phyloP scores from a whole-genome alignment of 306 rosid genomes.

The Trifolium subterraneum region DNA sequence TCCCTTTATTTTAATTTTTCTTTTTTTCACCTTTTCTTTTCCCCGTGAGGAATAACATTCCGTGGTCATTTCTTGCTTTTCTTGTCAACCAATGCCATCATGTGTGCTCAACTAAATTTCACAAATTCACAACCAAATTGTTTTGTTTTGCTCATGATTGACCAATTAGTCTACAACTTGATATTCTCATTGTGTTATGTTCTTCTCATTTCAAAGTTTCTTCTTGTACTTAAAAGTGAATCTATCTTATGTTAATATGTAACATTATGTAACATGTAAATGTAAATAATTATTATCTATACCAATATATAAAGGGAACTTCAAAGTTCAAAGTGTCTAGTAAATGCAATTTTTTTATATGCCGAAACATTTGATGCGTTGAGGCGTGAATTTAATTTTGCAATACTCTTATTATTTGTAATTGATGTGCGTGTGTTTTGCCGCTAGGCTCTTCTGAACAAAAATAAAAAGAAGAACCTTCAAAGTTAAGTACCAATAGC shows the following conservation, averaged over 20 bases:
- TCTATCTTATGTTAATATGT: constrained; percentile 42
- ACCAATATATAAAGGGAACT: neutral
- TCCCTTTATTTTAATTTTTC: constrained; percentile 15
- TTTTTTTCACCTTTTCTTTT: constrained; percentile 41
- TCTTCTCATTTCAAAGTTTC: constrained; percentile 52
- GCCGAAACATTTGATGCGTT: neutral
- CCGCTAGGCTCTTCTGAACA: neutral
- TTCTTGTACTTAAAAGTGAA: constrained; percentile 47
- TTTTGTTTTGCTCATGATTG: constrained; percentile 54
- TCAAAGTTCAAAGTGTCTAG: neutral
- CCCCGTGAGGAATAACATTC: constrained; percentile 83
- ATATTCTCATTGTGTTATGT: constrained; percentile 38
- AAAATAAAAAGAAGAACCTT: neutral
- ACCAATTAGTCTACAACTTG: constrained; percentile 45
- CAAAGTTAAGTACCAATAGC: neutral
- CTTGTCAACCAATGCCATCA: constrained; percentile 57
- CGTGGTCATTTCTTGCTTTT: constrained; percentile 95
- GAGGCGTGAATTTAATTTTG: neutral
- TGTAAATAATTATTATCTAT: constrained; percentile 26
- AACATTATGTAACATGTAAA: constrained; percentile 29
- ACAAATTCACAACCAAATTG: constrained; percentile 35
- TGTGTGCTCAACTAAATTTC: constrained; percentile 56
- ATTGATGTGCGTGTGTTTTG: neutral
- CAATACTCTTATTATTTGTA: neutral
- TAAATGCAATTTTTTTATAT: neutral